phyloP scores from a whole-genome alignment of 768 basidiomycete genomes.

The Leucogyrophana mollusca region DNA sequence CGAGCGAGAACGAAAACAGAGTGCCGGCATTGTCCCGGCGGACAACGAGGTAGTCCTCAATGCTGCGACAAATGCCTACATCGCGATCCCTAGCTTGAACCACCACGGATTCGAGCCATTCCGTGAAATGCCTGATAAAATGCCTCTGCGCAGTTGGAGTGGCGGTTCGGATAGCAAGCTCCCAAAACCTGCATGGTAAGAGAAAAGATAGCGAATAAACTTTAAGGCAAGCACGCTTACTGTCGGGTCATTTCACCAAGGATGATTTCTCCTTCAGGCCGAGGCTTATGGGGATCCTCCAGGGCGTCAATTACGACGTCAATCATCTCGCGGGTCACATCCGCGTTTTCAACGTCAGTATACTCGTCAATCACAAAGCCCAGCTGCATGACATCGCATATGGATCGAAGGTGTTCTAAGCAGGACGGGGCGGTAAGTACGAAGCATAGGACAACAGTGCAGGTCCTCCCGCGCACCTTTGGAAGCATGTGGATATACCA shows the following conservation, averaged over 20 bases:
- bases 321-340: conserved; percentile 1
- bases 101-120: too few relatives aligned
- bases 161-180: conserved; percentile 1
- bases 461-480: neutral
- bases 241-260: conserved; percentile 11
- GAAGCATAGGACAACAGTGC: too few relatives aligned
- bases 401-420: conserved; percentile 22
- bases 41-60: neutral
- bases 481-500: neutral
- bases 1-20: neutral
- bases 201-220: neutral
- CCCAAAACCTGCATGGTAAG: conserved; percentile 7
- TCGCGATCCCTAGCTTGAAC: neutral
- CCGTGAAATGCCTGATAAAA: conserved; percentile 21
- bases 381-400: conserved; percentile 31
- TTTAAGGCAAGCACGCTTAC: neutral
- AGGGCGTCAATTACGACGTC: conserved; percentile 9
- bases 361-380: conserved; percentile 33
- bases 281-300: conserved; percentile 4
- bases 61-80: neutral
- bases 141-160: conserved; percentile 1
- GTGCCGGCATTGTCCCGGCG: neutral
- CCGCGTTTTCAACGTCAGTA: conserved; percentile 19
- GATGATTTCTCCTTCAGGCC: conserved; percentile 9
- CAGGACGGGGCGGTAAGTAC: conserved; percentile 22